These are phyloP conservation scores for Penicillium freii DNA, from an alignment of 2,329 filamentous ascomycete genomes.

Conservation along the genomic window DNA sequence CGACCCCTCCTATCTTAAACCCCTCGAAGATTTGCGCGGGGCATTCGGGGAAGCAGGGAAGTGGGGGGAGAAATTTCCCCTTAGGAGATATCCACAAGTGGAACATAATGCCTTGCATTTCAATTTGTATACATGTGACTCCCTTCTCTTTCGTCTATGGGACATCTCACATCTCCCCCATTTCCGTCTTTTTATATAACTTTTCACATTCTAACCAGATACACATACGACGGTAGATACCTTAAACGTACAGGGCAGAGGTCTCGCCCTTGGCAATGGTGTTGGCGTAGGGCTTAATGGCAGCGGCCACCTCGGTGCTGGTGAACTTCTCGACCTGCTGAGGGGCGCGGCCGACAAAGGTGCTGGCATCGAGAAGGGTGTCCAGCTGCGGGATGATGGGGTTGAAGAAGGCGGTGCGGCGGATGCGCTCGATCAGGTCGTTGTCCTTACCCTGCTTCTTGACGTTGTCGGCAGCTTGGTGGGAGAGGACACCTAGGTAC, in stretches of 20 bases:
- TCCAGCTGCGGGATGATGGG: conserved; percentile 69
- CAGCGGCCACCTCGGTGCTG: conserved; percentile 49
- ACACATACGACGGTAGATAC: background rate
- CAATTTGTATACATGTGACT: background rate
- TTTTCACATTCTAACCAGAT: background rate
- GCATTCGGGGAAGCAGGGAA: conserved; percentile 15
- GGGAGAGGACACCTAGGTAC: conserved; percentile 61
- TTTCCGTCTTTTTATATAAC: conserved; percentile 7
- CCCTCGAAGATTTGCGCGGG: conserved; percentile 6
- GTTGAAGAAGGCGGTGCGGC: conserved; percentile 68
- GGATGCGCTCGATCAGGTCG: conserved; percentile 78
- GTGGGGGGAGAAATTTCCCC: conserved; percentile 6
- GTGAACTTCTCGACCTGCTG: conserved; percentile 56
- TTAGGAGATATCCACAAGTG: background rate
- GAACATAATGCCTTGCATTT: background rate
- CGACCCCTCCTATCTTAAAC: conserved; percentile 3
- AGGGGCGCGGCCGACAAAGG: conserved; percentile 57
- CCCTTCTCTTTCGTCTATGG: background rate
- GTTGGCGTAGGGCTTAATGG: conserved; percentile 48
- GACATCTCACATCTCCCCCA: background rate
- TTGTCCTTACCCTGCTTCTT: conserved; percentile 73
- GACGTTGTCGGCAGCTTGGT: conserved; percentile 69
- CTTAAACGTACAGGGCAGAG: conserved; percentile 43
- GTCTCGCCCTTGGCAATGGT: conserved; percentile 38
- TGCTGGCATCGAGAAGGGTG: conserved; percentile 61